Conservation (phyloP, 306 rosid species). For the Fagus crenata region DNA sequence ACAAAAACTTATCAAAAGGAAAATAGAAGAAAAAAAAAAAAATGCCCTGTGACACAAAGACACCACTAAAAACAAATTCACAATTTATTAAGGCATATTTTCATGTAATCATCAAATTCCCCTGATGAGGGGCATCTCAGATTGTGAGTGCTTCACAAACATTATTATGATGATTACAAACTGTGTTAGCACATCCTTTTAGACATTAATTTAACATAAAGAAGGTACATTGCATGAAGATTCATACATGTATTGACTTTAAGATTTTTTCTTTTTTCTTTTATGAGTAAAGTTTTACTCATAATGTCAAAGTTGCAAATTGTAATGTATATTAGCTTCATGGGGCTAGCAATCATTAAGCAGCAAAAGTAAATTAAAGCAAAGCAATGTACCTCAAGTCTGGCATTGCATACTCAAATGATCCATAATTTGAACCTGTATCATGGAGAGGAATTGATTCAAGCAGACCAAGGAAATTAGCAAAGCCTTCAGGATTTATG, state of each 20-base stretch:
- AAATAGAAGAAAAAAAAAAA: not conserved
- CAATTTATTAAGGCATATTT: not conserved
- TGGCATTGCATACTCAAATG: slow-evolving; percentile 69
- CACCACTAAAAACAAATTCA: not conserved
- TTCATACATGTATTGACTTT: not conserved
- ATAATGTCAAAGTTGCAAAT: not conserved
- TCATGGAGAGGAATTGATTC: slow-evolving; percentile 89
- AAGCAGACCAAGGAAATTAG: slow-evolving; percentile 76
- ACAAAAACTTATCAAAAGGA: not conserved
- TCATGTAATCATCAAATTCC: not conserved
- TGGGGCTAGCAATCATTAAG: slow-evolving; percentile 10
- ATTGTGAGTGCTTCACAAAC: not conserved
- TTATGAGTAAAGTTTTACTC: not conserved
- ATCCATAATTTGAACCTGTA: slow-evolving; percentile 56
- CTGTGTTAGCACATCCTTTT: not conserved
- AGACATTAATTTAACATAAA: not conserved
- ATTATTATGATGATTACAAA: not conserved
- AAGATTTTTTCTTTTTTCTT: not conserved
- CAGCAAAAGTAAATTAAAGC: slow-evolving; percentile 23
- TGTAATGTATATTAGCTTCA: slow-evolving; percentile 16
- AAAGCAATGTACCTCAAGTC: slow-evolving; percentile 55
- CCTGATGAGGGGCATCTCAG: not conserved
- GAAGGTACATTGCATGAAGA: not conserved
- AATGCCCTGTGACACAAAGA: no score
- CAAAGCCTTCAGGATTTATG: slow-evolving; percentile 79